Evolutionary conservation across 441 rosid species (phyloP).

Genomic region (Jatropha podagrica): DNA sequence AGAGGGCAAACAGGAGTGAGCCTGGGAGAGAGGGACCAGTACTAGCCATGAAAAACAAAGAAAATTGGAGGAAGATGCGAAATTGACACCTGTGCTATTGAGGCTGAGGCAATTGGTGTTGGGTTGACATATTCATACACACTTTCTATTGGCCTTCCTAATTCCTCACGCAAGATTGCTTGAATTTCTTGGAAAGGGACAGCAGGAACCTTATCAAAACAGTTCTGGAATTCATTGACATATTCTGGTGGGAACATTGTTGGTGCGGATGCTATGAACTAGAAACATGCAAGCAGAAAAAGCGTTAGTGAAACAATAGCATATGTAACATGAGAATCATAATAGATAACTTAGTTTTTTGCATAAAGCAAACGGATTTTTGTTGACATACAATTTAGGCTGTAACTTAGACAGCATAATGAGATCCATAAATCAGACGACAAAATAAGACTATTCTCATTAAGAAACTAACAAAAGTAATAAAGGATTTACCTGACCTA

Average conservation of each 20-base stretch:
- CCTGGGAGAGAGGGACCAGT: background rate
- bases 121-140: constrained; percentile 88
- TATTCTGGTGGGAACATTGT: constrained; percentile 90
- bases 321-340: background rate
- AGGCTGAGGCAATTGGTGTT: constrained; percentile 93
- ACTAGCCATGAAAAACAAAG: constrained; percentile 1
- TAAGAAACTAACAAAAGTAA: constrained; percentile 2
- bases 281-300: constrained; percentile 24
- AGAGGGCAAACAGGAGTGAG: background rate
- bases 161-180: constrained; percentile 73
- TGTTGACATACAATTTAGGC: background rate
- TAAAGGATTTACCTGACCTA: constrained; percentile 70
- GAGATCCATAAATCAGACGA: background rate
- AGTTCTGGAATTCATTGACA: constrained; percentile 86
- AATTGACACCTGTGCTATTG: constrained; percentile 79
- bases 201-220: constrained; percentile 89
- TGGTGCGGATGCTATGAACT: constrained; percentile 98
- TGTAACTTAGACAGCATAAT: background rate
- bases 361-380: background rate
- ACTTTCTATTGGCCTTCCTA: constrained; percentile 85
- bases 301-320: constrained; percentile 13
- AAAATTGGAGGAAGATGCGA: constrained; percentile 2
- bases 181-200: constrained; percentile 79
- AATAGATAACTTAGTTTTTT: background rate
- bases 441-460: background rate